A percentile compares a stretch with the other conserved stretches of the same genome.
Conservation (phyloP, 768 basidiomycete species). For the Lanmaoa pseudosensibilis region DNA sequence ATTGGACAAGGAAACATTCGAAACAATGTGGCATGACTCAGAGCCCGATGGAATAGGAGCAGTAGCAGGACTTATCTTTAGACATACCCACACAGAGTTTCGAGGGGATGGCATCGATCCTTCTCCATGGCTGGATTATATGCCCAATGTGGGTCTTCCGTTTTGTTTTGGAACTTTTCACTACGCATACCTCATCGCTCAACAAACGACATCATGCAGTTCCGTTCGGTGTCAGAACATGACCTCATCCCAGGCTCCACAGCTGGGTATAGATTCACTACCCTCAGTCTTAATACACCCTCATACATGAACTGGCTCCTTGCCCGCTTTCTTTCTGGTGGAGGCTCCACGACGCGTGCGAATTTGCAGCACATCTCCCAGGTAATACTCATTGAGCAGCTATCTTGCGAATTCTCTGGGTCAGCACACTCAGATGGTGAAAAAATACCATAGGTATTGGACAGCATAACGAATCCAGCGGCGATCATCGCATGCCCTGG, state of each 20-base stretch:
- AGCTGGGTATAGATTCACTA: conserved; percentile 60
- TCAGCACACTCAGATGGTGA: background rate
- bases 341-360: conserved; percentile 61
- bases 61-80: conserved; percentile 62
- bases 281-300: conserved; percentile 66
- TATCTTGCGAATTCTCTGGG: background rate
- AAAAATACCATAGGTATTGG: conserved; percentile 15
- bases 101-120: conserved; percentile 40
- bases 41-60: conserved; percentile 45
- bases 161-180: background rate
- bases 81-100: conserved; percentile 63
- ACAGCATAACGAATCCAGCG: conserved; percentile 5
- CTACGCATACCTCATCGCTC: background rate
- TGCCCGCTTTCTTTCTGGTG: conserved; percentile 53
- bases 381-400: conserved; percentile 30
- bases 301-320: conserved; percentile 65
- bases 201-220: conserved; percentile 20
- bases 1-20: conserved; percentile 71
- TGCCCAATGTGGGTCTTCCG: conserved; percentile 50
- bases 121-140: conserved; percentile 41
- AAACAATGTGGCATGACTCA: conserved; percentile 74
- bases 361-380: conserved; percentile 69
- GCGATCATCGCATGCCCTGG: conserved; percentile 74
- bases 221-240: conserved; percentile 37
- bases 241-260: conserved; percentile 43